Evolutionary conservation across 768 basidiomycete species (phyloP), one percentile per base, ranked within the genome.

Genomic region (Lentinula lateritia): DNA sequence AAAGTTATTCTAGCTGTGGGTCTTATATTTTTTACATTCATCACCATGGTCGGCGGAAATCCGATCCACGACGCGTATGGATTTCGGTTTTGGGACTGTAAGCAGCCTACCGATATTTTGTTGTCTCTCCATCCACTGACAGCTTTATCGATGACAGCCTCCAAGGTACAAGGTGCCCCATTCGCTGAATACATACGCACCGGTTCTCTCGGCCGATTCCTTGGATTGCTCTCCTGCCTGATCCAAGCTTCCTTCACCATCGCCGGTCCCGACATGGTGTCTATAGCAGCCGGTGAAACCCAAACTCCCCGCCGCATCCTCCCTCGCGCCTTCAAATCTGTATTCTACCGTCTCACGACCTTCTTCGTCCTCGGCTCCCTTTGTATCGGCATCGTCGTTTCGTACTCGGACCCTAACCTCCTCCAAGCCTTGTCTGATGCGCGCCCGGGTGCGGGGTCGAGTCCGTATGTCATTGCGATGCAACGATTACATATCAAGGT

Each of bases 391-490:
- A 86, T 92, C 76, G 80, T 93, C 50, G 86, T 94, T 28, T 89
- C 89, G 1, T 91, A 85, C 68, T 82, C 85, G 64, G 87, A 92
- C 67, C 75, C 79, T 1, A 67, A 77, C 50, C 76, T 92, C 35
- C 74, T 86, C 41, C 67, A 70, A 52, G 83, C 80, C 0, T 69
- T 83, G 18, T 84, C 83, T 1, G 80, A 83, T 53, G 90, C 91
- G 0, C 73, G 72, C 41, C 79, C 82, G 0, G 80, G 80, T 18
- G 80, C 80, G 39, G 85, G 86, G 2, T 75, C 88, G 32, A 90
- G 89, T 7, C 92, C 93, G 0, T 95, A 93, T 74, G 92, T 94
- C 48, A 88, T 94, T 62, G 92, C 91, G 15, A 91, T 95, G 80
- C 75, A 76, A 59, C 78, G 81, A 43, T 78, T 91, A 43, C 79